phyloP scores from a whole-genome alignment of 257 asterid genomes.

The Eustoma russellianum region DNA sequence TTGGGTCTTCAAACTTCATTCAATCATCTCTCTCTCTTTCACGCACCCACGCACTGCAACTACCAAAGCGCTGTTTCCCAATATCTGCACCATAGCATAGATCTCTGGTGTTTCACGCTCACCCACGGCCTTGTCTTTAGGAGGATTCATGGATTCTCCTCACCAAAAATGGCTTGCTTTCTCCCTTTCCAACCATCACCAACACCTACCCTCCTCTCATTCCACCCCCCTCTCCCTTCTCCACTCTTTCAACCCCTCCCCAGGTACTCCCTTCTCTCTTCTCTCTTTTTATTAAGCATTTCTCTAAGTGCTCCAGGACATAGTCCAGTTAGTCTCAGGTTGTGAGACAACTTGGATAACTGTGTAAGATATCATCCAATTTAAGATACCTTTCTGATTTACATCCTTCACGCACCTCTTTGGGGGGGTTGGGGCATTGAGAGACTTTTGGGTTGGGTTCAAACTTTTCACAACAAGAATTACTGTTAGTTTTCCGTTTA shows the following conservation, averaged over 20 bases:
- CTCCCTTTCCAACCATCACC: conserved; percentile 62
- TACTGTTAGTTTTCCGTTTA: too few species aligned
- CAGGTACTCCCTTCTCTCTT: conserved; percentile 10
- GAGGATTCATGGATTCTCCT: conserved; percentile 35
- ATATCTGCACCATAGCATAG: too few species aligned
- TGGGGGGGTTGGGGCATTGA: too few species aligned
- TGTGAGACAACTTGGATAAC: too few species aligned
- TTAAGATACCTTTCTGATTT: too few species aligned
- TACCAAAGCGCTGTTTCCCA: conserved; percentile 44
- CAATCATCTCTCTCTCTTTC: neutral
- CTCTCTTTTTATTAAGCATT: too few species aligned
- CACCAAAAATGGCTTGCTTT: conserved; percentile 68
- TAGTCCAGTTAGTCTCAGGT: too few species aligned
- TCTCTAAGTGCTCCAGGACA: too few species aligned
- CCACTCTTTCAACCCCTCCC: conserved; percentile 32
- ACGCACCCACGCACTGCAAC: neutral
- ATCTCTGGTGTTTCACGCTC: conserved; percentile 22
- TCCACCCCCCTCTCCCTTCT: conserved; percentile 29
- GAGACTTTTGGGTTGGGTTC: too few species aligned
- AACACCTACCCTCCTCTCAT: conserved; percentile 4
- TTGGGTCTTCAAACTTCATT: neutral
- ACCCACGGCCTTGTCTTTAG: conserved; percentile 23
- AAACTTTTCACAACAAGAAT: too few species aligned
- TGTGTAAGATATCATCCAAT: too few species aligned
- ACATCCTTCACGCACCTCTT: too few species aligned